Evolutionary conservation across 225 moss, liverwort and hornwort species (phyloP).

Genomic region (Pseudisothecium myosuroides): DNA sequence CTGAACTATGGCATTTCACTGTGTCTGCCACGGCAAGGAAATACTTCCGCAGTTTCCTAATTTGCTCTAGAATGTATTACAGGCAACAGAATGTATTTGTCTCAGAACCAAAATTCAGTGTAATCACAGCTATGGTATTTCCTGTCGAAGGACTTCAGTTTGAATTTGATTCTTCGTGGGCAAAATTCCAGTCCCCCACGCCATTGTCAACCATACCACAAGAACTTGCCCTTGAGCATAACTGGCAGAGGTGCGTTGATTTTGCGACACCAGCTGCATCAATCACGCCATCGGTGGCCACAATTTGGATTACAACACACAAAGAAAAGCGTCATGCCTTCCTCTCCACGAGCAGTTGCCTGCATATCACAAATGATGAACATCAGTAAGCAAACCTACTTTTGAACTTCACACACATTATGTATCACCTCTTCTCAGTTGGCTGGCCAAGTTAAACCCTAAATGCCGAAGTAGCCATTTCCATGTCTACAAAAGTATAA

Average conservation of each 20-base stretch:
- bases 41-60: not conserved
- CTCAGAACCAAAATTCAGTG: not conserved
- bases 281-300: constrained; percentile 96
- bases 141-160: not conserved
- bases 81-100: not conserved
- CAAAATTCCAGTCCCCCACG: not conserved
- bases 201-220: not conserved
- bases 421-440: not conserved
- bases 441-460: not conserved
- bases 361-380: constrained; percentile 8
- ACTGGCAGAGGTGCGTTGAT: not conserved
- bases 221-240: not conserved
- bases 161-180: not conserved
- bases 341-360: constrained; percentile 96
- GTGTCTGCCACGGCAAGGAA: not conserved
- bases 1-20: not conserved
- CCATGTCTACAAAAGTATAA: not conserved
- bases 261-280: constrained; percentile 1
- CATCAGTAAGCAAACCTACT: not conserved
- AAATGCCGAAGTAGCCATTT: not conserved
- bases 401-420: not conserved
- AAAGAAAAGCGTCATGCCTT: constrained; percentile 94
- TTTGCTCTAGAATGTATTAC: not conserved
- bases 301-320: constrained; percentile 97
- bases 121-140: not conserved